These are phyloP conservation scores for Eimeria mitis DNA, from an alignment of 169 alveolate genomes.

Conservation along the genomic window DNA sequence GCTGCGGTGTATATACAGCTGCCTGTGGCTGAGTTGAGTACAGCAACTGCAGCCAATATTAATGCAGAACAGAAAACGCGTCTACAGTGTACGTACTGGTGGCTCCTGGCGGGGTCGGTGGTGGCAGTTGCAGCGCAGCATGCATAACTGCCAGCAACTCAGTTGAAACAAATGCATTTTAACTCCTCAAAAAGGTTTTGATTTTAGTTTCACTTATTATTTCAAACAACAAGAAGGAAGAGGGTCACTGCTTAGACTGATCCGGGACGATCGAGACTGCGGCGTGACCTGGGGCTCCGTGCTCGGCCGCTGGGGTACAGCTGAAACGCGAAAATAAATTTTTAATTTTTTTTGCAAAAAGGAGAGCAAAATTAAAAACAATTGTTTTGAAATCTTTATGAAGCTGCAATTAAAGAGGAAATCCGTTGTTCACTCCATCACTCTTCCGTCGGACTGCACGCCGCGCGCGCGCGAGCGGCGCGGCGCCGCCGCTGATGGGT, in stretches of 20 bases:
- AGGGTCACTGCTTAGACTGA: neutral
- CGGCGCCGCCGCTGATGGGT: neutral
- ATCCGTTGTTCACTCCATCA: neutral
- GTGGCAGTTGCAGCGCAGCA: too few relatives aligned
- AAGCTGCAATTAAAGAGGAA: neutral
- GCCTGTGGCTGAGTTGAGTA: too few relatives aligned
- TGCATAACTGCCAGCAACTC: too few relatives aligned
- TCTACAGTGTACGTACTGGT: too few relatives aligned
- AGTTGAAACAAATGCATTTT: neutral
- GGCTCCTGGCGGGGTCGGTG: too few relatives aligned
- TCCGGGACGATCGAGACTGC: neutral
- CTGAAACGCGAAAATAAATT: neutral
- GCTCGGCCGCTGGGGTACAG: neutral
- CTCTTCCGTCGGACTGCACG: neutral
- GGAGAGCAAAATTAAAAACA: neutral
- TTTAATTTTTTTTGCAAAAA: neutral
- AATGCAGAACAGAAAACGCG: too few relatives aligned
- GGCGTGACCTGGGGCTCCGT: neutral
- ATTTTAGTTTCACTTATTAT: neutral
- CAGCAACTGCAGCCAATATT: too few relatives aligned
- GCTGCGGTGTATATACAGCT: too few relatives aligned
- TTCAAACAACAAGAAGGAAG: neutral
- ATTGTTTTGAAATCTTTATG: neutral
- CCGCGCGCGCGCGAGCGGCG: neutral
- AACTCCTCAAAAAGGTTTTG: neutral